Evolutionary conservation across 2,329 filamentous ascomycete species (phyloP).

Genomic region (Knufia fluminis): DNA sequence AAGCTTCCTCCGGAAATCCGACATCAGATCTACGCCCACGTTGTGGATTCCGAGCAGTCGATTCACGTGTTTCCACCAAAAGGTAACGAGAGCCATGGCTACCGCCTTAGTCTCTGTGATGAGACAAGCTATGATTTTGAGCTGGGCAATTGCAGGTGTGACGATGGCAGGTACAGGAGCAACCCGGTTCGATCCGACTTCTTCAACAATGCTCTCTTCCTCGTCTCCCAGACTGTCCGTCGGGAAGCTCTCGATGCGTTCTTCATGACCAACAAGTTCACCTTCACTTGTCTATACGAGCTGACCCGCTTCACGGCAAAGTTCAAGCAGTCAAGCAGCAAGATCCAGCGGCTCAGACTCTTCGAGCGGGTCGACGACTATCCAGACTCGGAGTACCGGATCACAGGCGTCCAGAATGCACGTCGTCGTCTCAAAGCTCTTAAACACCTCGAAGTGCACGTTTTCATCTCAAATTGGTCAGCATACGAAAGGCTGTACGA

Average conservation of each 20-base stretch:
- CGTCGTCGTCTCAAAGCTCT: neutral
- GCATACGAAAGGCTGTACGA: slow-evolving; percentile 6
- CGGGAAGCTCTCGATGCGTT: slow-evolving; percentile 9
- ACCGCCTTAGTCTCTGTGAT: slow-evolving; percentile 6
- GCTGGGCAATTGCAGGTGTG: slow-evolving; percentile 1
- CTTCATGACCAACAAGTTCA: slow-evolving; percentile 8
- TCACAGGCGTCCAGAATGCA: slow-evolving; percentile 1
- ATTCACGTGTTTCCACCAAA: slow-evolving; percentile 8
- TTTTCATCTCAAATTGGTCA: slow-evolving; percentile 4
- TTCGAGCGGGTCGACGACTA: slow-evolving; percentile 8
- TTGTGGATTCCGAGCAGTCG: slow-evolving; percentile 3
- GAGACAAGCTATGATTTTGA: slow-evolving; percentile 5
- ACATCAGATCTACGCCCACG: slow-evolving; percentile 2
- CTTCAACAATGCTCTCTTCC: slow-evolving; percentile 7
- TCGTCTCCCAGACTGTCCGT: slow-evolving; percentile 4
- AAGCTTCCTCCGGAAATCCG: slow-evolving; percentile 8
- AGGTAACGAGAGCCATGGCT: slow-evolving; percentile 7
- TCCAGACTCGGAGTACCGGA: neutral
- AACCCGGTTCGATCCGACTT: slow-evolving; percentile 2
- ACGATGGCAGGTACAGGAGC: neutral
- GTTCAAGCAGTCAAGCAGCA: slow-evolving; percentile 2
- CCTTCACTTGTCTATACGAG: slow-evolving; percentile 9
- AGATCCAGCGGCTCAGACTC: slow-evolving; percentile 5
- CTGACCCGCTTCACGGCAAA: slow-evolving; percentile 1
- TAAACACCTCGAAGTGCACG: slow-evolving; percentile 2